Evolutionary conservation across 768 basidiomycete species (phyloP), one percentile per base, ranked within the genome.

Genomic region (Hypsizygus marmoreus): DNA sequence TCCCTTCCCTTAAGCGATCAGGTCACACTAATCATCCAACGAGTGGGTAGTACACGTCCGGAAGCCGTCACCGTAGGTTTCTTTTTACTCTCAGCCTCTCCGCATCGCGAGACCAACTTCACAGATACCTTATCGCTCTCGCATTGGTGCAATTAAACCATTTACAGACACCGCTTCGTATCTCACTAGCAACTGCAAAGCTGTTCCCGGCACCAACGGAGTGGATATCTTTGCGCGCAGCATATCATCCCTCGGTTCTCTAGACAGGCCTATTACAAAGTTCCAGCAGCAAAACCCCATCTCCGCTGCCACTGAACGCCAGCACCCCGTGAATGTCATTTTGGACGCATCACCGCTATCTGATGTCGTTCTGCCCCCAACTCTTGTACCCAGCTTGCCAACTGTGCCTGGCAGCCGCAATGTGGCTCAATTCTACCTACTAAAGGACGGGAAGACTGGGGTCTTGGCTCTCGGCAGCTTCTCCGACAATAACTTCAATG

Each of bases 401-500:
- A 60, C 74, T 5, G 61, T 75, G 13, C 63, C 67, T 36, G 73
- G 73, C 34, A 78, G 78, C 53, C 68, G 70, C 37, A 71, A 74
- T 16, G 78, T 75, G 28, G 75, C 76, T 2, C 76, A 80, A 49
- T 83, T 82, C 56, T 80, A 74, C 53, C 57, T 81, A 57, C 63
- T 81, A n/a, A 60, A 70, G 3, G 80, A 81, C 50, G 69, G 68
- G 14, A 69, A 62, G 43, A 82, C 80, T 4, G 81, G 81, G 29
- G 75, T 82, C 10, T 65, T 82, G 29, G 77, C 79, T 4, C 69
- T 83, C 4, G 80, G 81, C 13, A 81, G 79, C 59, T 83, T 83
- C 61, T 74, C 76, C 1, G 77, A 73, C 2, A 58, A 54, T 29
- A 66, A 68, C 46, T 77, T 75, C 49, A 60, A 60, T 24, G 47